phyloP scores from a whole-genome alignment of 345 rosid species.

The Aurinia saxatilis region DNA sequence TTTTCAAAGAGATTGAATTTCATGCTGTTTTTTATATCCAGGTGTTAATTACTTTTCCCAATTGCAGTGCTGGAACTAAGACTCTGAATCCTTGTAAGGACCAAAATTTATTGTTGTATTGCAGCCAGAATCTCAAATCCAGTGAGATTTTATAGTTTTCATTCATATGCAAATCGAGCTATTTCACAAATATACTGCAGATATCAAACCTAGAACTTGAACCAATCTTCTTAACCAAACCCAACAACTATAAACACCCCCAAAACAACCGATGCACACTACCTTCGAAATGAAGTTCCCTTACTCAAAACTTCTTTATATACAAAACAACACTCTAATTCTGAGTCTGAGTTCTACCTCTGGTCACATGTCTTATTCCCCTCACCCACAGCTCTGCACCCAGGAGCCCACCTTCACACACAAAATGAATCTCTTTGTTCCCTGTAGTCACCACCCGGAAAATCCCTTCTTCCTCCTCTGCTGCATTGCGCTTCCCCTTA shows the following conservation, averaged over 20 bases:
- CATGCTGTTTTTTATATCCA: background rate
- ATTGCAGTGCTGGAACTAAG: background rate
- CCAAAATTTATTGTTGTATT: background rate
- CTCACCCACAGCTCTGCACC: constrained; percentile 89
- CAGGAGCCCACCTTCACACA: constrained; percentile 64
- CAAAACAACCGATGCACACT: constrained; percentile 14
- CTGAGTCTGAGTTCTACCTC: constrained; percentile 33
- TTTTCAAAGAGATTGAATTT: background rate
- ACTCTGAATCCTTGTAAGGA: no score
- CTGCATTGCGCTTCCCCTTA: constrained; percentile 31
- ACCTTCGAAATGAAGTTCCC: constrained; percentile 8
- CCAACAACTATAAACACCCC: constrained; percentile 23
- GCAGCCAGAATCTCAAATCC: background rate
- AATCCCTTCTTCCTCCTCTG: constrained; percentile 42
- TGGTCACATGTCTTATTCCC: constrained; percentile 80
- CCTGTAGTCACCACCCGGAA: constrained; percentile 64
- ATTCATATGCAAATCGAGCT: background rate
- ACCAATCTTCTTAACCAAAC: constrained; percentile 13
- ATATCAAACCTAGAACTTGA: constrained; percentile 2
- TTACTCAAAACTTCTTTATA: constrained; percentile 28
- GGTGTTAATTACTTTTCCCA: background rate
- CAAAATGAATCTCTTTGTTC: constrained; percentile 79
- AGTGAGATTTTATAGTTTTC: background rate
- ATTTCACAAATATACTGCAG: constrained; percentile 19
- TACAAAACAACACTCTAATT: constrained; percentile 18